Conservation (phyloP, 2,329 filamentous ascomycete species). For the Malbranchea cinnamomea region DNA sequence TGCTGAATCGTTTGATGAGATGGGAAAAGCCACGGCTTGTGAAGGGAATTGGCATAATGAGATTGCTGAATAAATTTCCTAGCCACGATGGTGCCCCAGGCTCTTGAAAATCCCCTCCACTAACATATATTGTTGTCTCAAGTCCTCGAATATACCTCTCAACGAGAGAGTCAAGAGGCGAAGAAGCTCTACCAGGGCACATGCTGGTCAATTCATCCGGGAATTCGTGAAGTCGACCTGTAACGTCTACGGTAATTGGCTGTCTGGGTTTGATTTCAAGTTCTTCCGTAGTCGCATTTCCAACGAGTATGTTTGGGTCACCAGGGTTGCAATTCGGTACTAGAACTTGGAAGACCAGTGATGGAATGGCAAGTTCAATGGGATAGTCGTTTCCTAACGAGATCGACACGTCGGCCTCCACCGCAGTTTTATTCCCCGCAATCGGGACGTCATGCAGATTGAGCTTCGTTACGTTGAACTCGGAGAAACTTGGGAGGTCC, state of each 20-base stretch:
- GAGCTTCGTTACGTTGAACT: conserved; percentile 68
- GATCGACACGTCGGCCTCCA: conserved; percentile 68
- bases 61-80: conserved; percentile 59
- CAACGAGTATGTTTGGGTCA: conserved; percentile 63
- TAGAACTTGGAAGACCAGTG: conserved; percentile 70
- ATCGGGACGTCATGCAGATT: conserved; percentile 58
- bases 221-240: conserved; percentile 56
- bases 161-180: conserved; percentile 71
- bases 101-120: conserved; percentile 54
- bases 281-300: conserved; percentile 53
- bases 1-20: conserved; percentile 73
- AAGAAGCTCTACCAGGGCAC: conserved; percentile 64
- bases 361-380: conserved; percentile 58
- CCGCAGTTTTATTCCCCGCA: conserved; percentile 43
- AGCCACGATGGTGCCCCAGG: conserved; percentile 68
- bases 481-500: conserved; percentile 61
- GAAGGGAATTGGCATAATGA: conserved; percentile 73
- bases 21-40: conserved; percentile 68
- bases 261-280: conserved; percentile 54
- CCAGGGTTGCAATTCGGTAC: conserved; percentile 63
- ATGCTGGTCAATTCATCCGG: conserved; percentile 55
- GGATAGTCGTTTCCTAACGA: conserved; percentile 63
- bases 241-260: conserved; percentile 53
- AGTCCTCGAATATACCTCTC: conserved; percentile 68
- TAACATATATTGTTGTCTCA: conserved; percentile 65